Base-by-base conservation (phyloP, 1,284 basidiomycete genomes). In the Phellopilus nigrolimitatus region DNA sequence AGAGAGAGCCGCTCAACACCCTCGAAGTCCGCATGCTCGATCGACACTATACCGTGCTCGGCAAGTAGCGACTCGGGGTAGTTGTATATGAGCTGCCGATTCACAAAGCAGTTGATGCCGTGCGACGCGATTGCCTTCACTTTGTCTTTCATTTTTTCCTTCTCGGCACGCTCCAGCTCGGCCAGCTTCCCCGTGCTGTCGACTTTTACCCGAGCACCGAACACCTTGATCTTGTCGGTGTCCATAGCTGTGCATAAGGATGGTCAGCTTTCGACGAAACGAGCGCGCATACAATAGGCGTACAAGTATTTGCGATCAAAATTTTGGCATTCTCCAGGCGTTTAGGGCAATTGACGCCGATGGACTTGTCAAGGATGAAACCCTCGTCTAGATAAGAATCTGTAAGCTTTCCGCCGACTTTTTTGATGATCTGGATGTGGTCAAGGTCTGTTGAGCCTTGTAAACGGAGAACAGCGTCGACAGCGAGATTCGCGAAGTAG, bases 111-210 rank as follows among this genome's bases (percentile, higher is more conserved):
- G 63, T 93, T 99, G 74, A 99, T 94, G 47, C 95, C 95, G 64
- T 97, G 95, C 0, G 88, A 69, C 17, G 94, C 93, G 64, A 99
- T 99, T 28, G 88, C 83, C 45, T 94, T 90, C 17, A 99, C 95
- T 73, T 99, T 99, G 56, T 83, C 86, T 74, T 97, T 97, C 95
- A 99, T 99, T 80, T 99, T 99, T 72, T 98, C 95, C 84, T 91
- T 64, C 71, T 98, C 95, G 4, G 95, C 95, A 12, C 95, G 84
- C 70, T 99, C 97, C 5, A 99, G 83, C 68, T 99, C 97, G 21
- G 97, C 97, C 3, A 99, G 81, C 73, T 99, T 97, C 52, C 93
- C 89, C 0, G 97, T 97, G 28, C 91, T 80, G 62, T 98, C 94
- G 10, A 99, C 95, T 67, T 95, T 92, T 49, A 99, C 86, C 25